A percentile compares a stretch with the other conserved stretches of the same genome.
These are phyloP conservation scores for Colletotrichum lini DNA, from an alignment of 2,329 filamentous ascomycete genomes.

Conservation along the genomic window DNA sequence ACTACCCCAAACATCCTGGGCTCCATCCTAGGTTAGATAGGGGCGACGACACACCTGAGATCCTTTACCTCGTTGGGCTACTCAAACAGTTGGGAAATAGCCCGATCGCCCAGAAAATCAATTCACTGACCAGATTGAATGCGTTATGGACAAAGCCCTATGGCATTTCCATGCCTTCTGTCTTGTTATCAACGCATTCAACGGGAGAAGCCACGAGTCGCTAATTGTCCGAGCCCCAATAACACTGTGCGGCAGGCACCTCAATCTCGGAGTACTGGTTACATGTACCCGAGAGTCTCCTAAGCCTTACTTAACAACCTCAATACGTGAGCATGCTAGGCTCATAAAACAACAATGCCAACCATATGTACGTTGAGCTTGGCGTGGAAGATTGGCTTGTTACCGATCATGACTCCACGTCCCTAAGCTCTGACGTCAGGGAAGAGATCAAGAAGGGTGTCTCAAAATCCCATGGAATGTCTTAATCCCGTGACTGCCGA, in stretches of 20 bases:
- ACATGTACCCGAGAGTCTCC: constrained; percentile 44
- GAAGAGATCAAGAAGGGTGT: constrained; percentile 45
- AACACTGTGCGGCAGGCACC: constrained; percentile 41
- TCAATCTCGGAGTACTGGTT: constrained; percentile 43
- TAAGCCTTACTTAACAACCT: constrained; percentile 13
- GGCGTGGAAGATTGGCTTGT: constrained; percentile 45
- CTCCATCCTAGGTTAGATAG: constrained; percentile 47
- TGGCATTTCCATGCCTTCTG: constrained; percentile 41
- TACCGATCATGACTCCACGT: constrained; percentile 42
- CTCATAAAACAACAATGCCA: constrained; percentile 41
- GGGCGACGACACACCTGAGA: constrained; percentile 28
- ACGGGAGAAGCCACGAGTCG: constrained; percentile 43
- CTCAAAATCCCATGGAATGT: constrained; percentile 46
- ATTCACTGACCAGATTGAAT: constrained; percentile 36
- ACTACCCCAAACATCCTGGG: constrained; percentile 48
- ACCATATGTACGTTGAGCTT: constrained; percentile 46
- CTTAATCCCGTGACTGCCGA: constrained; percentile 12
- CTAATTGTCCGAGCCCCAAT: constrained; percentile 41
- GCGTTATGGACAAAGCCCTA: constrained; percentile 38
- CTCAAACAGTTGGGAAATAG: constrained; percentile 33
- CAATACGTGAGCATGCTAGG: constrained; percentile 18
- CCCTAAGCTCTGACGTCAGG: constrained; percentile 43
- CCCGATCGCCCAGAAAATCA: constrained; percentile 45
- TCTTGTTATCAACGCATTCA: constrained; percentile 46
- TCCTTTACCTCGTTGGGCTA: constrained; percentile 43